Percentiles rank a stretch among this genome's conserved stretches.
Evolutionary conservation across 192 early-diverging fungal species (phyloP).

Genomic region (Coemansia sp.): DNA sequence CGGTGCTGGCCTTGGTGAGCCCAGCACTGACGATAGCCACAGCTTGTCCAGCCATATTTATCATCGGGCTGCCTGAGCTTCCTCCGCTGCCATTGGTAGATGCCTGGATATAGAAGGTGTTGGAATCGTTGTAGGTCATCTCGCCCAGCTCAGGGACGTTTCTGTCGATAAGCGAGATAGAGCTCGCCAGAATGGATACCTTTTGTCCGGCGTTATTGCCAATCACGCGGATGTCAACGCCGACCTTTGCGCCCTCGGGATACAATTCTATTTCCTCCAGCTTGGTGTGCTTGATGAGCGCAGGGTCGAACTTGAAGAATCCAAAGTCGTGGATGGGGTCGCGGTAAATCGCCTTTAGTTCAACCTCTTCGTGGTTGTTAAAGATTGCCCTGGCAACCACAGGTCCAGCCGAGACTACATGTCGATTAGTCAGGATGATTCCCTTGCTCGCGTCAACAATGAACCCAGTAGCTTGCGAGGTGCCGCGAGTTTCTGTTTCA

Average conservation of each 20-base stretch:
- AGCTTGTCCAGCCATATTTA: slow-evolving; percentile 76
- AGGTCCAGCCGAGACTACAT: slow-evolving; percentile 76
- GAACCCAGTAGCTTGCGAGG: slow-evolving; percentile 68
- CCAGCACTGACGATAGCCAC: slow-evolving; percentile 78
- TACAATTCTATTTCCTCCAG: slow-evolving; percentile 67
- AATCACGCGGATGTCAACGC: slow-evolving; percentile 77
- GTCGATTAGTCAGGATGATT: slow-evolving; percentile 78
- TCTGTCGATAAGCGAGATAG: slow-evolving; percentile 73
- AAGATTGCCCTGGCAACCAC: slow-evolving; percentile 75
- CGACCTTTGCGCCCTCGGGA: slow-evolving; percentile 71
- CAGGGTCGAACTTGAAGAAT: slow-evolving; percentile 74
- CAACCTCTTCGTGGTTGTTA: slow-evolving; percentile 77
- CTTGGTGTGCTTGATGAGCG: slow-evolving; percentile 70
- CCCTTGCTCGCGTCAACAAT: slow-evolving; percentile 76
- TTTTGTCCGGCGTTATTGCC: slow-evolving; percentile 86
- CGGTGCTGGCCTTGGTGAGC: slow-evolving; percentile 67
- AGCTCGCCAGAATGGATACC: slow-evolving; percentile 74
- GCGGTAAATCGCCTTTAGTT: slow-evolving; percentile 71
- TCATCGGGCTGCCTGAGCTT: slow-evolving; percentile 76
- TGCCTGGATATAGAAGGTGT: slow-evolving; percentile 83
- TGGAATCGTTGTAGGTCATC: slow-evolving; percentile 77
- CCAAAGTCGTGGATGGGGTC: slow-evolving; percentile 89
- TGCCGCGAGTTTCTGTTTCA: slow-evolving; percentile 26
- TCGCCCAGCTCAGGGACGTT: slow-evolving; percentile 72
- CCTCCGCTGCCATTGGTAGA: slow-evolving; percentile 77